Percentiles rank a stretch among this genome's conserved stretches.
phyloP scores from a whole-genome alignment of 306 rosid species.

The Cucurbita moschata region DNA sequence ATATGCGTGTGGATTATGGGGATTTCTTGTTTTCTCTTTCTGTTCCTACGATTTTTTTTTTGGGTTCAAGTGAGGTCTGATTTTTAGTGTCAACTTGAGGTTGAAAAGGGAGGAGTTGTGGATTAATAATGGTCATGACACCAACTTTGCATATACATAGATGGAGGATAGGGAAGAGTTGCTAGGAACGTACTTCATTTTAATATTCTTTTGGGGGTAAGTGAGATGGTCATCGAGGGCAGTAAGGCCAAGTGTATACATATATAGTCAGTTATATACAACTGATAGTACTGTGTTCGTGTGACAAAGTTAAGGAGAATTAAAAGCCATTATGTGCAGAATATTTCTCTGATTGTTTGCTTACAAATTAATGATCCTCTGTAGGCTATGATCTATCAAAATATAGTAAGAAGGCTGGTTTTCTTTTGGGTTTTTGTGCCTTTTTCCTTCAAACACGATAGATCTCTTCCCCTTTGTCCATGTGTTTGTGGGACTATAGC shows the following conservation, averaged over 20 bases:
- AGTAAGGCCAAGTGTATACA: neutral
- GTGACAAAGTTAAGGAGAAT: neutral
- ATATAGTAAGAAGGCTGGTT: neutral
- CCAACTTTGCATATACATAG: slow-evolving; percentile 1
- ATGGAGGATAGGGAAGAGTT: neutral
- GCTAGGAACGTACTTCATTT: neutral
- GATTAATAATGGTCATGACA: neutral
- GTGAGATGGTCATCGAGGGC: neutral
- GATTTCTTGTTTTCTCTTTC: neutral
- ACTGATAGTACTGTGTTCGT: neutral
- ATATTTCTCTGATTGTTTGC: neutral
- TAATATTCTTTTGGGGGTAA: neutral
- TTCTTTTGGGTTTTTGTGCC: neutral
- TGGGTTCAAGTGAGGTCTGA: neutral
- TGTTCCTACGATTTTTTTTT: neutral
- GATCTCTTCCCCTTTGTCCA: neutral
- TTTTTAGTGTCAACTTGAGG: neutral
- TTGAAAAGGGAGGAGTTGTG: neutral
- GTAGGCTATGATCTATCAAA: neutral
- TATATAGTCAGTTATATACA: neutral
- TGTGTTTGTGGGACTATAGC: neutral
- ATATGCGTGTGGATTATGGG: neutral
- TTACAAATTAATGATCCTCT: neutral
- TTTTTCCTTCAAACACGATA: neutral
- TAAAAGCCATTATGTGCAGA: neutral